Percentiles rank a stretch among this genome's conserved stretches.
Evolutionary conservation across 2,329 filamentous ascomycete species (phyloP).

Genomic region (Alternaria angustiovoidea): DNA sequence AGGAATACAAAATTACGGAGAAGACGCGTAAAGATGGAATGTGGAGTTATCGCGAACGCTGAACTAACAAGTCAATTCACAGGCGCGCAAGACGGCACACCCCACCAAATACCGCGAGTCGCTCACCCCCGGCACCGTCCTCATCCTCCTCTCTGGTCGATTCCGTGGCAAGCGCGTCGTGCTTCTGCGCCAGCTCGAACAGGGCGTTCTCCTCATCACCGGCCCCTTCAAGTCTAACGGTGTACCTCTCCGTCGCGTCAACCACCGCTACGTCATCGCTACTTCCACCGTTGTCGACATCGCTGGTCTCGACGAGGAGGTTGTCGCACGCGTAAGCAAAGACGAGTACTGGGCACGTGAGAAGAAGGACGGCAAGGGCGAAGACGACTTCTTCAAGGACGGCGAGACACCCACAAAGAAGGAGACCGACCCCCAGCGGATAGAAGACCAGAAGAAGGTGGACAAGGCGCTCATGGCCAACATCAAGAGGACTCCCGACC

Average conservation of each 20-base stretch:
- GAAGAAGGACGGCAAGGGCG: slow-evolving; percentile 89
- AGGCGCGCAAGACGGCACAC: slow-evolving; percentile 95
- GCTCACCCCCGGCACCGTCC: slow-evolving; percentile 91
- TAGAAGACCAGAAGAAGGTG: slow-evolving; percentile 96
- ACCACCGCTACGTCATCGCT: slow-evolving; percentile 91
- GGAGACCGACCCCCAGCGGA: slow-evolving; percentile 86
- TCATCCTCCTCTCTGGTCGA: slow-evolving; percentile 98
- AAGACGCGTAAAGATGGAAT: background rate
- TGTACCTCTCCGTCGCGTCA: slow-evolving; percentile 91
- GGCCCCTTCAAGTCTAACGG: slow-evolving; percentile 99
- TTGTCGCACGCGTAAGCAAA: slow-evolving; percentile 77
- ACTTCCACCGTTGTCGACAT: slow-evolving; percentile 86
- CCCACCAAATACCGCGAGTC: slow-evolving; percentile 86
- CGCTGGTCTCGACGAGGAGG: slow-evolving; percentile 74
- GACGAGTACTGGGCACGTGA: slow-evolving; percentile 96
- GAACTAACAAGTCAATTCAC: slow-evolving; percentile 26
- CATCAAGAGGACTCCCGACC: slow-evolving; percentile 97
- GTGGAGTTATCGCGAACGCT: background rate
- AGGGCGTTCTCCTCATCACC: slow-evolving; percentile 97
- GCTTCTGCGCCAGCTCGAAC: slow-evolving; percentile 93
- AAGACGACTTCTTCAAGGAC: slow-evolving; percentile 99
- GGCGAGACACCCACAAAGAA: slow-evolving; percentile 92
- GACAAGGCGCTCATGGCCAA: slow-evolving; percentile 92
- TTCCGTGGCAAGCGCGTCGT: slow-evolving; percentile 99
- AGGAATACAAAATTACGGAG: background rate